Conservation (phyloP, 495 filamentous ascomycete species). For the Neurospora sp. region DNA sequence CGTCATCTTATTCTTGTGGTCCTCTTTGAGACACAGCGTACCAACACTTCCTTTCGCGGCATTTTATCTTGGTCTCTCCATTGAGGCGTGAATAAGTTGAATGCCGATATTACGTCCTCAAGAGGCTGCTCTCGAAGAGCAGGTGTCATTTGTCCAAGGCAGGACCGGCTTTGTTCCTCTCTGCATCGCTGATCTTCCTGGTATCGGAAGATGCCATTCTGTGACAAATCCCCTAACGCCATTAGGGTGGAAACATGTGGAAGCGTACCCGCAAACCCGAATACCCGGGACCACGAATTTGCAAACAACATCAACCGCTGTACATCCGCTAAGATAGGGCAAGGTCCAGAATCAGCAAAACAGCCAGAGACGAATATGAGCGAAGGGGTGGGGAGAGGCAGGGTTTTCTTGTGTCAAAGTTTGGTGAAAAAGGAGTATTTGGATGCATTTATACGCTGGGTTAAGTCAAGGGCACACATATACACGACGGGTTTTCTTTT, state of each 20-base stretch:
- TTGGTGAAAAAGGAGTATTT: background rate
- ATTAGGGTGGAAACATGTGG: background rate
- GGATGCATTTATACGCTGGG: background rate
- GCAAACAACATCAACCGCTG: background rate
- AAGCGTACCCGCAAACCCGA: background rate
- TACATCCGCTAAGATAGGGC: background rate
- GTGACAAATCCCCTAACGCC: background rate
- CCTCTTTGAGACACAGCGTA: slow-evolving; percentile 1
- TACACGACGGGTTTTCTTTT: background rate
- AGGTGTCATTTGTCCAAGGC: background rate
- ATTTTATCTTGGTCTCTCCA: background rate
- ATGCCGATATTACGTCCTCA: background rate
- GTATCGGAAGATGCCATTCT: background rate
- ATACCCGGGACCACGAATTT: background rate
- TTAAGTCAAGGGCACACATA: background rate
- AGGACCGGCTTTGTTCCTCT: background rate
- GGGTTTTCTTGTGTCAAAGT: background rate
- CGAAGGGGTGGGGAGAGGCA: background rate
- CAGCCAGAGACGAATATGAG: background rate
- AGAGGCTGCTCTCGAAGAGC: background rate
- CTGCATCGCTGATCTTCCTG: background rate
- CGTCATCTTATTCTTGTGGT: background rate
- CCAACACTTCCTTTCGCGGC: background rate
- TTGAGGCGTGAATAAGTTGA: background rate
- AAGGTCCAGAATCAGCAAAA: background rate